Percentiles rank a stretch among this genome's conserved stretches.
Evolutionary conservation across 2,329 filamentous ascomycete species (phyloP).

Genomic region (Nemania sp.): DNA sequence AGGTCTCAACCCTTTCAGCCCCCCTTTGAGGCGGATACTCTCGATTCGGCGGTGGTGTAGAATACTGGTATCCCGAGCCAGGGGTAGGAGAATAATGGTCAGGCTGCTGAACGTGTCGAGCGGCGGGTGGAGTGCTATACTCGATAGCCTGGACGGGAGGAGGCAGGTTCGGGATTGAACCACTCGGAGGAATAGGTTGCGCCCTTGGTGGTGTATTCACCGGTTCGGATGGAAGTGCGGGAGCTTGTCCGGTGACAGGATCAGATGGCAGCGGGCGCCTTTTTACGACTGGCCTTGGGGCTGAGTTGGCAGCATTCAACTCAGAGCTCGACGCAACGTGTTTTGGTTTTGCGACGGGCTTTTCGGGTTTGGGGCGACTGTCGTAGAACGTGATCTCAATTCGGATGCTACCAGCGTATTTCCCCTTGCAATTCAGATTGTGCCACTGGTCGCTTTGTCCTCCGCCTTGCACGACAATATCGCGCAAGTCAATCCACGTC

Average conservation of each 20-base stretch:
- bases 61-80: conserved; percentile 47
- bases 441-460: conserved; percentile 98
- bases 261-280: conserved; percentile 86
- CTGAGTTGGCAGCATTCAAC: conserved; percentile 43
- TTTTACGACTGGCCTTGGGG: conserved; percentile 73
- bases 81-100: conserved; percentile 55
- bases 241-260: conserved; percentile 70
- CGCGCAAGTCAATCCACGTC: conserved; percentile 85
- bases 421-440: conserved; percentile 84
- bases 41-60: conserved; percentile 55
- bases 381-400: conserved; percentile 98
- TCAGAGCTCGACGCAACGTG: conserved; percentile 53
- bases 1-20: conserved; percentile 44
- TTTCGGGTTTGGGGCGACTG: conserved; percentile 82
- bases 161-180: conserved; percentile 63
- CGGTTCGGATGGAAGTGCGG: conserved; percentile 57
- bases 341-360: conserved; percentile 68
- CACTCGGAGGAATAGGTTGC: conserved; percentile 58
- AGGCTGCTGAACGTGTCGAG: conserved; percentile 50
- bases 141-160: conserved; percentile 63
- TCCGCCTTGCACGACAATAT: conserved; percentile 85
- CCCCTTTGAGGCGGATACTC: conserved; percentile 49
- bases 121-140: conserved; percentile 58
- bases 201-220: conserved; percentile 61
- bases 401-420: conserved; percentile 94